phyloP scores from a whole-genome alignment of 139 green algal genomes.

The Choricystis sp. region DNA sequence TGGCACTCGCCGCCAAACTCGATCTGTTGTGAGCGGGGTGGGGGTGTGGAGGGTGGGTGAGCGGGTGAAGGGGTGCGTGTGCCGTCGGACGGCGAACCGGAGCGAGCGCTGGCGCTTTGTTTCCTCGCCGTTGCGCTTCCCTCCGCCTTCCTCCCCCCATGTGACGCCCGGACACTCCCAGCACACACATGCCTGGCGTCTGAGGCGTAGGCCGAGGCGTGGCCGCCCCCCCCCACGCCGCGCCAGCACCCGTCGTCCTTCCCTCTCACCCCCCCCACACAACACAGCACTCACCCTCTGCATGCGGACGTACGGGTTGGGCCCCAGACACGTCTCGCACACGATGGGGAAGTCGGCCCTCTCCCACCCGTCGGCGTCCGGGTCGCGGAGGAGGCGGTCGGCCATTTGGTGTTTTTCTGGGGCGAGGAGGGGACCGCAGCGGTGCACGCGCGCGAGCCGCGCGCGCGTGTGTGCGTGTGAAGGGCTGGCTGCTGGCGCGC shows the following conservation, averaged over 20 bases:
- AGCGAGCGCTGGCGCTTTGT: too few species aligned
- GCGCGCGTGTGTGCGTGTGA: not conserved
- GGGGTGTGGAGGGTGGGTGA: not conserved
- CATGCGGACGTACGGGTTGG: constrained; percentile 98
- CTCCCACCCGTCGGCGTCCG: constrained; percentile 81
- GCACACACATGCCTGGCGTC: too few species aligned
- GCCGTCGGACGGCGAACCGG: too few species aligned
- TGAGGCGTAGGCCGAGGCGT: not conserved
- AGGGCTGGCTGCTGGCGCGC: not conserved
- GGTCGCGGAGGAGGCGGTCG: constrained; percentile 24
- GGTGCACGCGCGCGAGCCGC: too few species aligned
- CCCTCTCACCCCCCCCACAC: not conserved
- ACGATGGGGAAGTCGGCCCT: constrained; percentile 90
- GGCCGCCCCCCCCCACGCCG: not conserved
- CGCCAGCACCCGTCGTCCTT: too few species aligned
- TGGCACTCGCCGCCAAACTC: constrained; percentile 74
- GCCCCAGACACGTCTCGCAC: constrained; percentile 90
- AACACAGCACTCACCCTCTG: constrained; percentile 46
- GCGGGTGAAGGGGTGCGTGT: too few species aligned
- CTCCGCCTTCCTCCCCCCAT: too few species aligned
- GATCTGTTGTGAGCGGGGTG: constrained; percentile 33
- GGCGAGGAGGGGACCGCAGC: not conserved
- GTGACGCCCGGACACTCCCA: too few species aligned
- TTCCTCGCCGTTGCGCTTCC: not conserved
- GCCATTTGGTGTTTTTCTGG: not conserved